A percentile compares a stretch with the other conserved stretches of the same genome.
Conservation (phyloP, 2,329 filamentous ascomycete species). For the Rasamsonia emersonii region DNA sequence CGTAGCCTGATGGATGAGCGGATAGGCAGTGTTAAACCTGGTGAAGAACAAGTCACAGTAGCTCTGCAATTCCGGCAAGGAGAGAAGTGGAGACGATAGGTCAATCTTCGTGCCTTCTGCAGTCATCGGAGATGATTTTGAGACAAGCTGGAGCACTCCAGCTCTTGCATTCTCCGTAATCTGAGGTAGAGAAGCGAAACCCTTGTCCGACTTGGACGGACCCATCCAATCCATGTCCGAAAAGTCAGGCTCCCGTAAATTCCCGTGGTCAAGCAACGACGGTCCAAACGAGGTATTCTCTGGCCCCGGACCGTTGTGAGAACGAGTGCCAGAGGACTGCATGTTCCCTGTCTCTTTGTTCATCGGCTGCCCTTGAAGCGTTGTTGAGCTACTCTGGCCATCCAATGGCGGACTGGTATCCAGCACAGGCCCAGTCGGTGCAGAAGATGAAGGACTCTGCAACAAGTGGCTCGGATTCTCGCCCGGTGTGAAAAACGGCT, state of each 20-base stretch:
- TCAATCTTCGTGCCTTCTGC: slow-evolving; percentile 41
- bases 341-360: background rate
- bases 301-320: background rate
- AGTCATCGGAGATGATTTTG: slow-evolving; percentile 40
- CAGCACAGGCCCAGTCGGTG: background rate
- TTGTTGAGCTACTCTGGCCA: background rate
- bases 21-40: slow-evolving; percentile 53
- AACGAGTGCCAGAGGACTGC: background rate
- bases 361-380: background rate
- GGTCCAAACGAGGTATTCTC: too few relatives aligned
- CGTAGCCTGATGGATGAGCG: slow-evolving; percentile 50
- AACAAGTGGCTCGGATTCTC: too few relatives aligned
- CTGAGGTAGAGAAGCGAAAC: slow-evolving; percentile 13
- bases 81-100: slow-evolving; percentile 45
- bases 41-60: slow-evolving; percentile 54
- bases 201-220: slow-evolving; percentile 6
- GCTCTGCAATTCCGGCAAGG: slow-evolving; percentile 42
- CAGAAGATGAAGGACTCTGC: too few relatives aligned
- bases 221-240: slow-evolving; percentile 23
- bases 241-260: slow-evolving; percentile 5
- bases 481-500: too few relatives aligned
- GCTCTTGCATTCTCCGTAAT: slow-evolving; percentile 26
- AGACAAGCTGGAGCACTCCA: slow-evolving; percentile 43
- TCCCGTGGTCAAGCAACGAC: background rate
- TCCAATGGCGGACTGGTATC: slow-evolving; percentile 1